phyloP scores from a whole-genome alignment of 805 yeast species.

The Cyberlindnera suaveolens region DNA sequence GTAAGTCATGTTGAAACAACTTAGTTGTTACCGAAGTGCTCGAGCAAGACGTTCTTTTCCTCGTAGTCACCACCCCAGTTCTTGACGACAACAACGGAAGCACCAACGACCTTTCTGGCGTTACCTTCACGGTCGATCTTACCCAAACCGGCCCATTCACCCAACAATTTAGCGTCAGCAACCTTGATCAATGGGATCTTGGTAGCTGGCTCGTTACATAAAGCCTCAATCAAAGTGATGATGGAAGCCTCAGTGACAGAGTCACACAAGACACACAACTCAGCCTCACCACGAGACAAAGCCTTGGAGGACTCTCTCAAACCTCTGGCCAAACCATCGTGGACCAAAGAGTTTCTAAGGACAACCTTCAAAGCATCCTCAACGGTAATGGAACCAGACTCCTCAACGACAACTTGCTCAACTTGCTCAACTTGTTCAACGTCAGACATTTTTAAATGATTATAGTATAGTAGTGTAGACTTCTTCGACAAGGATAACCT shows the following conservation, averaged over 20 bases:
- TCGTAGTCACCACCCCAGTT: slow-evolving; percentile 99
- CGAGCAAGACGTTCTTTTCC: slow-evolving; percentile 93
- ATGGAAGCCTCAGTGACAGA: slow-evolving; percentile 97
- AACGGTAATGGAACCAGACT: slow-evolving; percentile 86
- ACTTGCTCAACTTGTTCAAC: slow-evolving; percentile 81
- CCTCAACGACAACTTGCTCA: slow-evolving; percentile 81
- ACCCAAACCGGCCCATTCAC: slow-evolving; percentile 99
- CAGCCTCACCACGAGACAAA: slow-evolving; percentile 95
- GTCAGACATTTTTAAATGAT: slow-evolving; percentile 67
- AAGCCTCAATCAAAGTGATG: slow-evolving; percentile 97
- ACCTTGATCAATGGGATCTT: slow-evolving; percentile 98
- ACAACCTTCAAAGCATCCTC: slow-evolving; percentile 99
- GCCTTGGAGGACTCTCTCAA: slow-evolving; percentile 99
- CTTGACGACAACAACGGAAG: slow-evolving; percentile 98
- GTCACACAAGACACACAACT: slow-evolving; percentile 95
- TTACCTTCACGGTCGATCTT: slow-evolving; percentile 99
- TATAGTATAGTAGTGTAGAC: slow-evolving; percentile 35
- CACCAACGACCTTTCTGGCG: slow-evolving; percentile 99
- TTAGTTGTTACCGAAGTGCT: slow-evolving; percentile 90
- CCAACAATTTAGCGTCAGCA: slow-evolving; percentile 98
- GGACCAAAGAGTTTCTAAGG: slow-evolving; percentile 94
- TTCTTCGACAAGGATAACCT: slow-evolving; percentile 61
- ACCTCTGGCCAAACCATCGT: slow-evolving; percentile 99
- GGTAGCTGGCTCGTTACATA: slow-evolving; percentile 95
- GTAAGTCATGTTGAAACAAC: slow-evolving; percentile 31